A percentile compares a stretch with the other conserved stretches of the same genome.
Conservation (phyloP, 257 asterid genomes). For the Nicotiana tomentosiformis region DNA sequence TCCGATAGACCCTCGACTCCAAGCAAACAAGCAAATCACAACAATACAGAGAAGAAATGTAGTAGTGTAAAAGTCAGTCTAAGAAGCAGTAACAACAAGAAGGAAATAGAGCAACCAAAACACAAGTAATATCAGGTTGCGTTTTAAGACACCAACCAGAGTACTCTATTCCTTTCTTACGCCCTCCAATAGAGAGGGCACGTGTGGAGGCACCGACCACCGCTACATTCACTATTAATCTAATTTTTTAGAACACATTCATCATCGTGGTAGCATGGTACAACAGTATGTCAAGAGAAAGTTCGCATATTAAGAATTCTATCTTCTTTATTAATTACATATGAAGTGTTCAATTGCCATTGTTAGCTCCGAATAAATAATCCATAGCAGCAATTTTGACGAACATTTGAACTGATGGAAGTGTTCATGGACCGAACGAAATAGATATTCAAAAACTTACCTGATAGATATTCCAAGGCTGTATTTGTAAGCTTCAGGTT, state of each 20-base stretch:
- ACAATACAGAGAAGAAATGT: no score
- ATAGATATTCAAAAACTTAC: not conserved
- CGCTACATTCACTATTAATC: not conserved
- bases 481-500: constrained; percentile 2
- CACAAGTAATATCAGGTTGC: no score
- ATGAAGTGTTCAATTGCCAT: not conserved
- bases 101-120: no score
- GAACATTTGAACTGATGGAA: not conserved
- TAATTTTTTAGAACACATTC: not conserved
- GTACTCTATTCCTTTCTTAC: not conserved
- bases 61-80: no score
- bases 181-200: not conserved
- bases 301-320: not conserved
- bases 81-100: no score
- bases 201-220: not conserved
- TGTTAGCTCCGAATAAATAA: not conserved
- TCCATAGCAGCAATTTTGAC: constrained; percentile 2
- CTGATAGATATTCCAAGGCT: constrained; percentile 9
- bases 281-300: not conserved
- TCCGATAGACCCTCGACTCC: no score
- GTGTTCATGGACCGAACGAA: not conserved
- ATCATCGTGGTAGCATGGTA: not conserved
- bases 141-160: not conserved
- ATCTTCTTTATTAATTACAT: not conserved
- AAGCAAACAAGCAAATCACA: no score